Evolutionary conservation across 208 protist species (phyloP).

Genomic region (Dictyostelium gargantuum): DNA sequence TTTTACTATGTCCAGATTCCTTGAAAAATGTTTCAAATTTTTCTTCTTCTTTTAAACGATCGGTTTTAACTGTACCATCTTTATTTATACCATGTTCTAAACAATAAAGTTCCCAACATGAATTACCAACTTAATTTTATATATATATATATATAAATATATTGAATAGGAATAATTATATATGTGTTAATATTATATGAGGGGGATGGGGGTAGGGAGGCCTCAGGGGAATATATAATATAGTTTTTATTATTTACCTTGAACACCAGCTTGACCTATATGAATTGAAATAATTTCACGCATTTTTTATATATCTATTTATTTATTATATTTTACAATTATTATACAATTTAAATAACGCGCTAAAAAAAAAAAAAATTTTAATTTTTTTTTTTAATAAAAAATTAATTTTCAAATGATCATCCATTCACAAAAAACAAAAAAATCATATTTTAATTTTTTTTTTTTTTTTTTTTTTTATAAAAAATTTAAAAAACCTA

Average conservation of each 20-base stretch:
- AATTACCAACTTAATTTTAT: neutral
- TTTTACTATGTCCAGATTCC: conserved; percentile 87
- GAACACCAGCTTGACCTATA: conserved; percentile 16
- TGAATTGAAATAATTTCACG: conserved; percentile 78
- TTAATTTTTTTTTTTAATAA: no score
- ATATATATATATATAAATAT: neutral
- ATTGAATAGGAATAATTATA: no score
- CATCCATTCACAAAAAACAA: no score
- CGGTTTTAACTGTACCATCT: conserved; percentile 72
- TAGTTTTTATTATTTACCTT: neutral
- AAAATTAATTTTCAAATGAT: no score
- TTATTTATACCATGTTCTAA: conserved; percentile 76
- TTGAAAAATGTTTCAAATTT: conserved; percentile 93
- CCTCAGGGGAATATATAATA: no score
- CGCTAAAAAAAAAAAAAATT: no score
- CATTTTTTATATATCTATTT: conserved; percentile 1
- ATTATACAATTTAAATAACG: no score
- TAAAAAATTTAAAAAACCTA: no score
- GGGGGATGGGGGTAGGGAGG: no score
- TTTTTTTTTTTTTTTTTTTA: no score
- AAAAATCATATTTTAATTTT: no score
- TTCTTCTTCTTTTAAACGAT: conserved; percentile 77
- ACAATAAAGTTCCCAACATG: neutral
- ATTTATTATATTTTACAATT: neutral
- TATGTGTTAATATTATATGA: no score